Base-by-base conservation (phyloP, 1,284 basidiomycete genomes). In the Pseudozyma flocculosa region DNA sequence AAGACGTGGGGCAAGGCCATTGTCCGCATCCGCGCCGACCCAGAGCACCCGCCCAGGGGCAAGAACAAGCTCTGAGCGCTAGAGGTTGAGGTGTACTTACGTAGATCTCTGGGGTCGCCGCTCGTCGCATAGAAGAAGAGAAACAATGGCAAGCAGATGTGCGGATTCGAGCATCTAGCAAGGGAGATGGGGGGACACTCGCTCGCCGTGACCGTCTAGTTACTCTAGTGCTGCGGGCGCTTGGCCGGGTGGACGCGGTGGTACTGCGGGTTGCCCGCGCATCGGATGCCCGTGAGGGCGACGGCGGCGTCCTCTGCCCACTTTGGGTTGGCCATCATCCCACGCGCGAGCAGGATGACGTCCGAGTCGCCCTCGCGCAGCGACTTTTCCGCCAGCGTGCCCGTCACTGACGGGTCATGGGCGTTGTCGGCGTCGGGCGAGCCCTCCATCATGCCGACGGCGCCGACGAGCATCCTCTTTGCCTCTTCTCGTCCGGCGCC, bases 1-100 rank as follows among this genome's bases (percentile, higher is more conserved):
- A 86, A 90, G 80, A 94, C 92, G 2, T 97, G 90, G 89, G 94
- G 93, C 1, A 97, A 97, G 78, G 89, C 84, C 0, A 82, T 94
- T 19, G 84, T 91, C 1, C 82, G 82, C 36, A 79, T 97, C 32
- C 43, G 62, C 10, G 59, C 58, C 26, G 68, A 71, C 39, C 66
- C 66, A 9, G 45, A 56, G 30, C 49, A 46, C 40, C 66, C 66
- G 4, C 62, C 66, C 18, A 69, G 59, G 53, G 61, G 66, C 29
- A 65, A 61, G 58, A 44, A 50, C 47, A 69, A 66, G 55, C 54
- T 69, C 19, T 69, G 30, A 55, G 9, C 17, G 26, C 26, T n/a
- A n/a, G n/a, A n/a, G n/a, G n/a, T n/a, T n/a, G n/a, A n/a, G n/a
- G n/a, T n/a, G n/a, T n/a, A n/a, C n/a, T n/a, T n/a, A n/a, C n/a